Conservation (phyloP, 2,329 filamentous ascomycete genomes). For the Fragosphaeria purpurea region DNA sequence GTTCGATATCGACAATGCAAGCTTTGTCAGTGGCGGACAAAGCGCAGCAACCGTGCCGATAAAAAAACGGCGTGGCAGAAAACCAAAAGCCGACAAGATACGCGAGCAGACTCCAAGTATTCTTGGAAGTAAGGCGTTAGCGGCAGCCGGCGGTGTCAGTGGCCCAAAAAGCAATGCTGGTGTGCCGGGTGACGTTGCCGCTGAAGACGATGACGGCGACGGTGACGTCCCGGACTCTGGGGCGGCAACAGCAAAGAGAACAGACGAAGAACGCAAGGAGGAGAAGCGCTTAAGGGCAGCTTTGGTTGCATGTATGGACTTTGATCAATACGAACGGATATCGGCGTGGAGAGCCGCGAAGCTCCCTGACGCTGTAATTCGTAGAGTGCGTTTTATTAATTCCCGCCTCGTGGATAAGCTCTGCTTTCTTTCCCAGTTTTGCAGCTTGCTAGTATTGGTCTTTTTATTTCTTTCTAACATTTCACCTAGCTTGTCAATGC, state of each 20-base stretch:
- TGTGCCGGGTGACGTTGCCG: slow-evolving; percentile 34
- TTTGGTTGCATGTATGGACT: slow-evolving; percentile 54
- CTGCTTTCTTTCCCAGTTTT: neutral
- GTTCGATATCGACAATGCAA: slow-evolving; percentile 51
- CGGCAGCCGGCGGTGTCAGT: slow-evolving; percentile 32
- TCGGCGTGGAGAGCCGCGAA: slow-evolving; percentile 62
- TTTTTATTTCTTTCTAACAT: slow-evolving; percentile 2
- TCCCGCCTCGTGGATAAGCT: neutral
- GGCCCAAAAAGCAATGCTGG: slow-evolving; percentile 18
- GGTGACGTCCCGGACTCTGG: slow-evolving; percentile 20
- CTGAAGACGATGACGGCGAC: slow-evolving; percentile 37
- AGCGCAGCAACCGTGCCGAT: slow-evolving; percentile 27
- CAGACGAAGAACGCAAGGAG: slow-evolving; percentile 49
- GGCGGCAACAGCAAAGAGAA: slow-evolving; percentile 22
- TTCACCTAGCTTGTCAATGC: slow-evolving; percentile 59
- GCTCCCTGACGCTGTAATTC: slow-evolving; percentile 57
- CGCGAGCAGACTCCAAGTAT: slow-evolving; percentile 29
- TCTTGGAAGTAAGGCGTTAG: slow-evolving; percentile 33
- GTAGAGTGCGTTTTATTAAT: slow-evolving; percentile 40
- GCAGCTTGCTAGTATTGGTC: neutral
- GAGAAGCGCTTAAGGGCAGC: slow-evolving; percentile 55
- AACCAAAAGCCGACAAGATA: slow-evolving; percentile 45
- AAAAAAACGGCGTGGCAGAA: slow-evolving; percentile 53
- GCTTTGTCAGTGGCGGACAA: slow-evolving; percentile 51
- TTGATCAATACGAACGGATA: slow-evolving; percentile 59